Evolutionary conservation across 148 eudicot genomes (phyloP).

Genomic region (Chenopodium berlandieri): DNA sequence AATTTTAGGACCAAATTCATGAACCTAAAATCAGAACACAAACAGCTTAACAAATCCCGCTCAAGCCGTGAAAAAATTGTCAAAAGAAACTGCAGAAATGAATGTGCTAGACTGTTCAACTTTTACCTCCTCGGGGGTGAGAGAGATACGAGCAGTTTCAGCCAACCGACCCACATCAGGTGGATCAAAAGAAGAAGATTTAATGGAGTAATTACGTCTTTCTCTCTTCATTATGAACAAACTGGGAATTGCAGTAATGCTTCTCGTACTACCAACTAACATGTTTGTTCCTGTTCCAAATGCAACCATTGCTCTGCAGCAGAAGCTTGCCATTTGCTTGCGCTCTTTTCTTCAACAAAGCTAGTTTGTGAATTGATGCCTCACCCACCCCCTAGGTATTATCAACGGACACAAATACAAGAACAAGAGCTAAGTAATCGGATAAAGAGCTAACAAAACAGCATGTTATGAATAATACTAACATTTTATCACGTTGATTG

Average conservation of each 20-base stretch:
- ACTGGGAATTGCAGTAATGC: neutral
- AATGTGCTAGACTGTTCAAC: neutral
- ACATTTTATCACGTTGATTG: too few species aligned
- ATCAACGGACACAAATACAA: neutral
- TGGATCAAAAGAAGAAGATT: slow-evolving; percentile 49
- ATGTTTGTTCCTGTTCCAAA: slow-evolving; percentile 20
- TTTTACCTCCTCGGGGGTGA: slow-evolving; percentile 65
- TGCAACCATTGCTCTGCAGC: slow-evolving; percentile 11
- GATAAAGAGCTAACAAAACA: too few species aligned
- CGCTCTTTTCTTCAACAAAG: neutral
- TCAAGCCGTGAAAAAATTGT: neutral
- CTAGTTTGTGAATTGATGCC: neutral
- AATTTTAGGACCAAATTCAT: slow-evolving; percentile 85
- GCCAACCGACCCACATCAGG: slow-evolving; percentile 76
- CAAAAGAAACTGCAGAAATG: neutral
- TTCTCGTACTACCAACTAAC: slow-evolving; percentile 1
- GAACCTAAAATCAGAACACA: slow-evolving; percentile 27
- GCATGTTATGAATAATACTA: too few species aligned
- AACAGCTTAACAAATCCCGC: slow-evolving; percentile 9
- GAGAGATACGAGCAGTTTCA: slow-evolving; percentile 82
- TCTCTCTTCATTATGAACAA: neutral
- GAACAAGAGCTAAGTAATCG: neutral
- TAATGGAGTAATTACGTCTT: slow-evolving; percentile 18
- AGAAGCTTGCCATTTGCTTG: slow-evolving; percentile 21
- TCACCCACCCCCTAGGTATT: neutral